A percentile compares a stretch with the other conserved stretches of the same genome.
Evolutionary conservation across 768 basidiomycete species (phyloP).

Genomic region (Macrocybe gigantea): DNA sequence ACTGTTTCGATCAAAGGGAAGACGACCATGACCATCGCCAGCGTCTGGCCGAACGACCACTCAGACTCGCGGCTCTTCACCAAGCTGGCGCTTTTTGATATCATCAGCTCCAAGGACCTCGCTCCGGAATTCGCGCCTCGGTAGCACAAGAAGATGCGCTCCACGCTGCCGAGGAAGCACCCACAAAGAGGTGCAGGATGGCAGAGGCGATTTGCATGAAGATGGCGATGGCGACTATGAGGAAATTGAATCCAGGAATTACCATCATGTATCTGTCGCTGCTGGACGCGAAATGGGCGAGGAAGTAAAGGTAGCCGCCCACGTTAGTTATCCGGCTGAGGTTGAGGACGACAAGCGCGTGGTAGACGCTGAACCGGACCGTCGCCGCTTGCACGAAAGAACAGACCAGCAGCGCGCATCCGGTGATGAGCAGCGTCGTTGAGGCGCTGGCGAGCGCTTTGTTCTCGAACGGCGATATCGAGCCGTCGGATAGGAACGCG

Average conservation of each 20-base stretch:
- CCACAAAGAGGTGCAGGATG: too few species aligned
- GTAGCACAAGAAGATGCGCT: too few species aligned
- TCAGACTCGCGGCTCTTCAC: slow-evolving; percentile 1
- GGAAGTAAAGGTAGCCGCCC: not conserved
- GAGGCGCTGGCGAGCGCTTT: too few species aligned
- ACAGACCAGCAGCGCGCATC: slow-evolving; percentile 10
- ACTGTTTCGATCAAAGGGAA: too few species aligned
- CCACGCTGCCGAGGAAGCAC: too few species aligned
- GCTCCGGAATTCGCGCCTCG: too few species aligned
- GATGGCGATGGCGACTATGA: too few species aligned
- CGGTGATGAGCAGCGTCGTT: slow-evolving; percentile 6
- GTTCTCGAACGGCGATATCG: too few species aligned
- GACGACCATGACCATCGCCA: slow-evolving; percentile 6
- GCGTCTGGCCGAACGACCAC: slow-evolving; percentile 13
- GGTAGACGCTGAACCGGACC: slow-evolving; percentile 6
- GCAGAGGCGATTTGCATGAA: too few species aligned
- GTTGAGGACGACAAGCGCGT: slow-evolving; percentile 11
- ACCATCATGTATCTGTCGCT: too few species aligned
- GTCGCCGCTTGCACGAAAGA: slow-evolving; percentile 8
- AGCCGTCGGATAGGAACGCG: not conserved
- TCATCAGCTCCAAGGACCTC: not conserved
- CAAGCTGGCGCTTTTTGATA: not conserved
- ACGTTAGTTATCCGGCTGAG: slow-evolving; percentile 11
- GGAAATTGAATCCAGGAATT: too few species aligned
- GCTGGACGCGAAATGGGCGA: too few species aligned